These are phyloP conservation scores for Russula virescens DNA, from an alignment of 768 basidiomycete species.

Conservation along the genomic window DNA sequence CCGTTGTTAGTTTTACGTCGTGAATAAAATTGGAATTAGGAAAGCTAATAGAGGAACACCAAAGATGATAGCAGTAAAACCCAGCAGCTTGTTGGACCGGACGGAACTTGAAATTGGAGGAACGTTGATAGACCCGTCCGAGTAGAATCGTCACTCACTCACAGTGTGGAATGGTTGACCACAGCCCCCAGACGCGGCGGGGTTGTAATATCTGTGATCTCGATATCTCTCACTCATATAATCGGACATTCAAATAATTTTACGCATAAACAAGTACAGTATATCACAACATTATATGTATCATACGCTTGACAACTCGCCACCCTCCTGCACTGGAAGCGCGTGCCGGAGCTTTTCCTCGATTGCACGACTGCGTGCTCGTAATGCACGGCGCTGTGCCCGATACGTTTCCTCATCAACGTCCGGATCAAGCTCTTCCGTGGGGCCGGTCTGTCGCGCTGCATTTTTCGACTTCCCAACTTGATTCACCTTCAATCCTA, in stretches of 20 bases:
- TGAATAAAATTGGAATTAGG: neutral
- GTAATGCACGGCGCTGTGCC: slow-evolving; percentile 12
- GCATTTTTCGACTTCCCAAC: neutral
- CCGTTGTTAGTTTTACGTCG: neutral
- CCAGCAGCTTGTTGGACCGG: neutral
- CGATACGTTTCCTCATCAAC: neutral
- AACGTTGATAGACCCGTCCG: neutral
- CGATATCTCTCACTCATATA: too few relatives aligned
- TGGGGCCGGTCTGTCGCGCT: neutral
- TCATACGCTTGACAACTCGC: too few relatives aligned
- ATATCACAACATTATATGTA: too few relatives aligned
- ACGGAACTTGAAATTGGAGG: neutral
- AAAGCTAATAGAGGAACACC: neutral
- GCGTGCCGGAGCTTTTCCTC: slow-evolving; percentile 9
- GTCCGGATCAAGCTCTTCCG: neutral
- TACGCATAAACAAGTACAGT: too few relatives aligned
- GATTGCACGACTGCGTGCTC: slow-evolving; percentile 9
- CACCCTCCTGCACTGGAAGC: too few relatives aligned
- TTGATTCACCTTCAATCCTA: neutral
- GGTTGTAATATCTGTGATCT: too few relatives aligned
- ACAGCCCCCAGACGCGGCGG: too few relatives aligned
- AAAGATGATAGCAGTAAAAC: neutral
- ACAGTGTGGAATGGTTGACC: too few relatives aligned
- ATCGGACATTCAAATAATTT: too few relatives aligned
- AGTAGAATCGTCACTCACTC: too few relatives aligned